These are phyloP conservation scores for Xylariaceae sp. DNA, from an alignment of 2,329 filamentous ascomycete genomes.

Conservation along the genomic window DNA sequence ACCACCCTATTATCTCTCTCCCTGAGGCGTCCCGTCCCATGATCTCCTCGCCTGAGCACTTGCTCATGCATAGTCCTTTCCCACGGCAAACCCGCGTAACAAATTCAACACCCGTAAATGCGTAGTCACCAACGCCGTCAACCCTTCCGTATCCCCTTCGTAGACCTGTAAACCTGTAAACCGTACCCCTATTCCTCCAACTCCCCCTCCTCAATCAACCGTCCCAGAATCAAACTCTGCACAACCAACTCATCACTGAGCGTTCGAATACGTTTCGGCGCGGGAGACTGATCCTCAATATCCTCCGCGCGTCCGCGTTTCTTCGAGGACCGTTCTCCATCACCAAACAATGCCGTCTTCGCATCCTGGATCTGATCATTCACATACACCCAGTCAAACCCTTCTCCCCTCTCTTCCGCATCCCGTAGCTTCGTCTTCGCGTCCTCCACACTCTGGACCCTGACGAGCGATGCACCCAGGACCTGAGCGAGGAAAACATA, in stretches of 20 bases:
- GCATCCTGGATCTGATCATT: constrained; percentile 56
- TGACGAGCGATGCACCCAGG: constrained; percentile 65
- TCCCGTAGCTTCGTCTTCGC: constrained; percentile 56
- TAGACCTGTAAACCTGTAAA: too few species aligned
- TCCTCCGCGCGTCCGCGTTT: constrained; percentile 39
- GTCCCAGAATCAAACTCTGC: constrained; percentile 85
- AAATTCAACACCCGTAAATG: constrained; percentile 12
- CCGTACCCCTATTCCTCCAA: constrained; percentile 26
- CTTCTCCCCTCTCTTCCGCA: constrained; percentile 40
- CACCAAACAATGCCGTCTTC: constrained; percentile 44
- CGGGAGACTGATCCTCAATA: constrained; percentile 30
- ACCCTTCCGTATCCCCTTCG: too few species aligned
- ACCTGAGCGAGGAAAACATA: constrained; percentile 78
- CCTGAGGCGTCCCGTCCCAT: too few species aligned
- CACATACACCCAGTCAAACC: constrained; percentile 75
- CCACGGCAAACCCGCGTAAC: too few species aligned
- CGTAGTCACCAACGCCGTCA: not conserved
- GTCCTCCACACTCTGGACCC: constrained; percentile 60
- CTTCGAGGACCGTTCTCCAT: constrained; percentile 35
- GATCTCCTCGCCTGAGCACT: too few species aligned
- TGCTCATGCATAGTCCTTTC: too few species aligned
- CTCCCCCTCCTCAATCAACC: constrained; percentile 62
- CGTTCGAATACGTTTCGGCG: constrained; percentile 54
- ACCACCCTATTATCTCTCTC: too few species aligned
- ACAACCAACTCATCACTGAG: constrained; percentile 83